phyloP scores from a whole-genome alignment of 2,329 filamentous ascomycete genomes.

The Ambrosiella xylebori region DNA sequence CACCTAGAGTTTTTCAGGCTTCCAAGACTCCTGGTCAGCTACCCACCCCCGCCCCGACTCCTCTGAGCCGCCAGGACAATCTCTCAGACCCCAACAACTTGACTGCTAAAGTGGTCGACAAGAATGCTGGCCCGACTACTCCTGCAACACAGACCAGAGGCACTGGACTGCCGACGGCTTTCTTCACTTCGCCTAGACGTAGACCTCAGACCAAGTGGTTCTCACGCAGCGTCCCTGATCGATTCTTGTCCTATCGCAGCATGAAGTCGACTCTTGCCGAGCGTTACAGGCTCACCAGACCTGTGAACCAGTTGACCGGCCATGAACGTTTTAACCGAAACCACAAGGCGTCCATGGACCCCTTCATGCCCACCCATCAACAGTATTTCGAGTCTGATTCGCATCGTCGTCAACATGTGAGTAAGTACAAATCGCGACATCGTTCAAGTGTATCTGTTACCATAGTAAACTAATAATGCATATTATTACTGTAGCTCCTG shows the following conservation, averaged over 20 bases:
- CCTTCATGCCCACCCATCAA: slow-evolving; percentile 8
- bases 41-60: not conserved
- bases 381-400: slow-evolving; percentile 3
- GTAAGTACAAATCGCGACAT: not conserved
- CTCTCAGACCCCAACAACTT: not conserved
- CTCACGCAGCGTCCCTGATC: slow-evolving; percentile 5
- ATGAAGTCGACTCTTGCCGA: slow-evolving; percentile 2
- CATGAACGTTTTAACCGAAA: slow-evolving; percentile 4
- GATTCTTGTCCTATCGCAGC: slow-evolving; percentile 10
- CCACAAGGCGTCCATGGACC: slow-evolving; percentile 6
- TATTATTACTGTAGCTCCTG: not conserved
- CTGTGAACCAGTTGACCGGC: not conserved
- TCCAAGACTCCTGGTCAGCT: not conserved
- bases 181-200: slow-evolving; percentile 1
- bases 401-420: slow-evolving; percentile 3
- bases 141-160: not conserved
- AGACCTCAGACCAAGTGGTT: not conserved
- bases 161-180: not conserved
- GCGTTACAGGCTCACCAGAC: slow-evolving; percentile 2
- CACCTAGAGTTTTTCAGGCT: not conserved
- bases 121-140: not conserved
- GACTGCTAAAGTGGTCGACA: not conserved
- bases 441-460: too few relatives aligned
- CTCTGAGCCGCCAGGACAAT: not conserved
- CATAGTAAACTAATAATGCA: not conserved